Base-by-base conservation (phyloP, 192 early-diverging fungal genomes). In the Allomyces arbusculus region DNA sequence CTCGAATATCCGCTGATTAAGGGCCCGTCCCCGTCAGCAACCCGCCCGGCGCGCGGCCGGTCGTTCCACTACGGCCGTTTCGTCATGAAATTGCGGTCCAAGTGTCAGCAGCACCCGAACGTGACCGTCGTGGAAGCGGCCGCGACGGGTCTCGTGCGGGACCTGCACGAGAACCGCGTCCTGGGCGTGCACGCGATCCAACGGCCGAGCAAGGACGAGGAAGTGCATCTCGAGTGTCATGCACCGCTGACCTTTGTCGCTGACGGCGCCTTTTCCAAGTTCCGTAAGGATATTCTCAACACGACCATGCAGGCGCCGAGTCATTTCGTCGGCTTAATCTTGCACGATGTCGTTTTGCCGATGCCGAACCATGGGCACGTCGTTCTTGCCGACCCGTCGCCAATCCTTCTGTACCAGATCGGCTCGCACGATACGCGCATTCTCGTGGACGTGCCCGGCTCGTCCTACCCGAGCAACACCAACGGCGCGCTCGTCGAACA, bases 41-140 rank as follows among this genome's bases (percentile, higher is more conserved):
- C 33, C 33, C 33, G 33, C 33, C 69, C 73, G 44, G 76, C 72
- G 63, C 63, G 76, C 26, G 93, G 95, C 44, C 67, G 74, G 23
- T 88, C 90, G 14, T 98, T 98, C 74, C 95, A 98, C 68, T 94
- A 98, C 50, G 95, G 95, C 3, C 79, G 89, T 64, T 87, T 98
- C 64, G 86, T 98, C 61, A 86, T 86, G 80, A 91, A 90, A 11
- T 67, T 98, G 25, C 70, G 95, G 12, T 22, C 24, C 14, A 63
- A 44, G 10, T 19, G 63, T 58, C 64, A n/a, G 61, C 9, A 23
- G 58, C 44, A 61, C 23, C 26, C 14, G 73, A 89, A 86, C 70
- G 86, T 95, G 20, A 87, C 82, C 0, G 71, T 82, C 26, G 72
- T 89, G 62, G 91, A 95, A 71, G 89, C 79, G 11, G 88, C 89